Evolutionary conservation across 2,329 filamentous ascomycete genomes (phyloP).

Genomic region (Drechslerella dactyloides): DNA sequence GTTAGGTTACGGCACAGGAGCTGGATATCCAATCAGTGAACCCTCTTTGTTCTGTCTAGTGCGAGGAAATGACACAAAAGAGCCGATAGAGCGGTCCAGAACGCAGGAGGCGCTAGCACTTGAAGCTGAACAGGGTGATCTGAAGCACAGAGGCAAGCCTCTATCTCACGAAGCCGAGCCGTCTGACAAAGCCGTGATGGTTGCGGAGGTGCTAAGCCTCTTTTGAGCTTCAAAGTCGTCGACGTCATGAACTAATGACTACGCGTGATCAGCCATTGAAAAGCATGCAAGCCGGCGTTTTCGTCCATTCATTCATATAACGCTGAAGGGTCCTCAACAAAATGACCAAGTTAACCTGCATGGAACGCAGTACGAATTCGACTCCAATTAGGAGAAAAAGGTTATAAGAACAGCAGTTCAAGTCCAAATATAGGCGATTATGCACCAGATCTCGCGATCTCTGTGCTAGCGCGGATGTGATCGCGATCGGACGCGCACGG

Average conservation of each 20-base stretch:
- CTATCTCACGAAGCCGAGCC: neutral
- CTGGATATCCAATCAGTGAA: neutral
- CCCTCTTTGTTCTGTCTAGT: neutral
- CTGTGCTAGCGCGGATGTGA: neutral
- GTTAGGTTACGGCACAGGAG: neutral
- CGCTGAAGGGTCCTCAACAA: neutral
- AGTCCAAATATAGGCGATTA: neutral
- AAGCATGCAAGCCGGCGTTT: neutral
- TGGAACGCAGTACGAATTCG: neutral
- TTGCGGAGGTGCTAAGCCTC: neutral
- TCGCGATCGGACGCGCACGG: conserved; percentile 1
- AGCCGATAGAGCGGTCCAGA: conserved; percentile 4
- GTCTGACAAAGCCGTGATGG: neutral
- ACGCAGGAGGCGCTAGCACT: neutral
- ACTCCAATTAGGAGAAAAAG: neutral
- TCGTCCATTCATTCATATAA: neutral
- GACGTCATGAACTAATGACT: neutral
- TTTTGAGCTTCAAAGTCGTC: neutral
- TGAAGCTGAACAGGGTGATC: neutral
- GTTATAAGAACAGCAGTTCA: neutral
- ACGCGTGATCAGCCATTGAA: neutral
- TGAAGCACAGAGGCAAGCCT: neutral
- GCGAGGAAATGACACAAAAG: neutral
- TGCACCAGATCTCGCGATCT: conserved; percentile 1
- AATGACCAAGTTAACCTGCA: neutral